These are phyloP conservation scores for Knoxia roxburghii DNA, from an alignment of 257 asterid genomes.

Conservation along the genomic window DNA sequence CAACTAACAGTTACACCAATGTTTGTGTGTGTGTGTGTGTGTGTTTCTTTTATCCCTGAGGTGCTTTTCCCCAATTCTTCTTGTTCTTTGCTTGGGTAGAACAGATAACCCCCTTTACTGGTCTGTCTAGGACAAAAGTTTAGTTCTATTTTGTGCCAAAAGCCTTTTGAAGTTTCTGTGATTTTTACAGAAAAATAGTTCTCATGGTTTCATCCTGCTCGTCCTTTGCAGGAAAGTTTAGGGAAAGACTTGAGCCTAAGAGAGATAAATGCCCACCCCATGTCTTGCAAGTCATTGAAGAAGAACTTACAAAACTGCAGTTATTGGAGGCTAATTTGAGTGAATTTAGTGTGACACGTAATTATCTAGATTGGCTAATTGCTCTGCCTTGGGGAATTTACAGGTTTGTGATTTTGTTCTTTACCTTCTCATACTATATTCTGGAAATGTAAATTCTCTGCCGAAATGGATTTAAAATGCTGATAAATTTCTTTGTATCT, in stretches of 20 bases:
- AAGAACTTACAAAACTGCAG: slow-evolving; percentile 84
- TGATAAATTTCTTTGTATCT: too few species aligned
- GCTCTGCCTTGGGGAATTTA: slow-evolving; percentile 98
- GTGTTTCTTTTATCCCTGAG: too few species aligned
- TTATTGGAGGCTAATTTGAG: slow-evolving; percentile 97
- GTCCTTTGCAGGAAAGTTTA: slow-evolving; percentile 61
- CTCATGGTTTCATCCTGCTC: neutral
- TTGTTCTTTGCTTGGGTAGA: neutral
- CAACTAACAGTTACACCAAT: neutral
- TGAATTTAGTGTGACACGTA: slow-evolving; percentile 96
- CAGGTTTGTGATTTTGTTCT: slow-evolving; percentile 48
- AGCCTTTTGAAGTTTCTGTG: neutral
- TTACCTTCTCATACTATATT: neutral
- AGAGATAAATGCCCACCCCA: slow-evolving; percentile 89
- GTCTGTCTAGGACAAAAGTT: neutral
- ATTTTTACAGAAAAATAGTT: neutral
- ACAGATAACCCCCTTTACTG: too few species aligned
- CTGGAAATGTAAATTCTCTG: neutral
- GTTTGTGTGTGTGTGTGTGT: too few species aligned
- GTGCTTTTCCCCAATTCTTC: neutral
- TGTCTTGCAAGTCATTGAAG: slow-evolving; percentile 96
- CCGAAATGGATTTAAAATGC: neutral
- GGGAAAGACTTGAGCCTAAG: slow-evolving; percentile 91
- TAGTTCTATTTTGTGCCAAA: neutral
- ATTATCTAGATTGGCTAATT: slow-evolving; percentile 99